A percentile compares a stretch with the other conserved stretches of the same genome.
phyloP scores from a whole-genome alignment of 768 basidiomycete genomes.

The Amanita pallidorosea region DNA sequence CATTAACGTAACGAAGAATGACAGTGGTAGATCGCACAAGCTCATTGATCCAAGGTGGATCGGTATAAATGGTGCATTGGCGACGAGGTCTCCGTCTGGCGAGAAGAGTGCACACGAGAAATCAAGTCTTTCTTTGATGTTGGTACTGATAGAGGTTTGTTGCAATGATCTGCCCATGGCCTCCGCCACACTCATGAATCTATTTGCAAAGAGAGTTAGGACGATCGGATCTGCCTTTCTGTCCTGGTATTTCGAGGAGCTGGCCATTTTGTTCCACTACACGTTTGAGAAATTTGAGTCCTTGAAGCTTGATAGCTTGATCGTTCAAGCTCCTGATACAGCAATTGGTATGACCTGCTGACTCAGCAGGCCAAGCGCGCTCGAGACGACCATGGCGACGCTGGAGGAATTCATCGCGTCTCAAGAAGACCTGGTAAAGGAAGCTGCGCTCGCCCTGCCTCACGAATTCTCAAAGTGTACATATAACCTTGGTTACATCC shows the following conservation, averaged over 20 bases:
- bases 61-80: constrained; percentile 88
- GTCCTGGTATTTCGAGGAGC: background rate
- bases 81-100: constrained; percentile 89
- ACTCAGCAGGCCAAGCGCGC: background rate
- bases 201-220: constrained; percentile 86
- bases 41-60: constrained; percentile 86
- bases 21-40: constrained; percentile 46
- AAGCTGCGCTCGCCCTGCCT: constrained; percentile 48
- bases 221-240: constrained; percentile 75
- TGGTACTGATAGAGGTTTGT: constrained; percentile 87
- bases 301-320: too few relatives aligned
- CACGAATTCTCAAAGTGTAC: constrained; percentile 61
- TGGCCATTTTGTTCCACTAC: background rate
- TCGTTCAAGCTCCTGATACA: too few relatives aligned
- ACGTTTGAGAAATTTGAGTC: background rate
- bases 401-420: constrained; percentile 34
- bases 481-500: constrained; percentile 43
- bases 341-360: too few relatives aligned
- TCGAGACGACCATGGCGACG: constrained; percentile 13
- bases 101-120: constrained; percentile 94
- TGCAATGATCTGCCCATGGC: constrained; percentile 89
- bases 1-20: background rate
- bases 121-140: constrained; percentile 93
- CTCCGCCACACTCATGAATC: constrained; percentile 96
- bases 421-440: constrained; percentile 37